Conservation (phyloP, 179 eudicot species). For the Patellifolia procumbens region DNA sequence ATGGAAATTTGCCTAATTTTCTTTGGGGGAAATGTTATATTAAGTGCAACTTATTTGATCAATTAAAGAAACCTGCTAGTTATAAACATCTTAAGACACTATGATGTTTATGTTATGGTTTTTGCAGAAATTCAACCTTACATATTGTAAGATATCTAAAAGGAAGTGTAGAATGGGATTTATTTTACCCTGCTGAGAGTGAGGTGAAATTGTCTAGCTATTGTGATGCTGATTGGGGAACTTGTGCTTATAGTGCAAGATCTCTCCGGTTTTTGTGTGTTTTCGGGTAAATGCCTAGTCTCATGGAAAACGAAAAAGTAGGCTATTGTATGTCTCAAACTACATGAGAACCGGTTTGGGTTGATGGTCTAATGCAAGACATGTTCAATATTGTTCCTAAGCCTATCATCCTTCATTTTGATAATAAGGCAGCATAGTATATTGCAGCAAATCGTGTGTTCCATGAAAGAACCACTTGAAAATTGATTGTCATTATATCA, state of each 20-base stretch:
- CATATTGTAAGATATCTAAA: neutral
- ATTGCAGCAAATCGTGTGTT: neutral
- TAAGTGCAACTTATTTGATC: neutral
- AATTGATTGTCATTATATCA: neutral
- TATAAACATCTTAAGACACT: no score
- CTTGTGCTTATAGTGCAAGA: neutral
- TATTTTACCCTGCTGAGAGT: neutral
- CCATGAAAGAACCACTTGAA: neutral
- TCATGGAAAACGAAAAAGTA: neutral
- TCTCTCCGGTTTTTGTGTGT: neutral
- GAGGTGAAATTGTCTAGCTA: neutral
- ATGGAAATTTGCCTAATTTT: neutral
- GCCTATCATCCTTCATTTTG: neutral
- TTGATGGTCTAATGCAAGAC: neutral
- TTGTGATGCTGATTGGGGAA: neutral
- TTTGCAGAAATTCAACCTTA: neutral
- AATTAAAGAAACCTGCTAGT: no score
- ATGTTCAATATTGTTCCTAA: neutral
- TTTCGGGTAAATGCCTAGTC: neutral
- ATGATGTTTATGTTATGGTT: no score
- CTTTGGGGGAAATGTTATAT: neutral
- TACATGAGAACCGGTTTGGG: neutral
- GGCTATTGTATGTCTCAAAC: neutral
- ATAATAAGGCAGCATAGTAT: neutral
- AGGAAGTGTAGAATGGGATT: neutral